Conservation (phyloP, 371 early-diverging fungal species). For the Sanchytrium tribonematis region DNA sequence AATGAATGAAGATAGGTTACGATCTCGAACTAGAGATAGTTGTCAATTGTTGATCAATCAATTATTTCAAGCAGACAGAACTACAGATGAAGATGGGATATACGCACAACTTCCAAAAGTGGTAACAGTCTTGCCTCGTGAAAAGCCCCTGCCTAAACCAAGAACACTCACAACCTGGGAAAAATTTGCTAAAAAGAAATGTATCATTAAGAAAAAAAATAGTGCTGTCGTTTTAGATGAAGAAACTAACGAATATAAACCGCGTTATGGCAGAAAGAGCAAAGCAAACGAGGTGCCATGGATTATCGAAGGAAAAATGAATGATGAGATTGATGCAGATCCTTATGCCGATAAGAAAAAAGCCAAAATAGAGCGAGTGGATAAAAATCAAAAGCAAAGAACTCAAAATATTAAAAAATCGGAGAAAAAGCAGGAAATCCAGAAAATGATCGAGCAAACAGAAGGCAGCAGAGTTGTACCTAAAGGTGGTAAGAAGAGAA, state of each 20-base stretch:
- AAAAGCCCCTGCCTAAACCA: conserved; percentile 5
- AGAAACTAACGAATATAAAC: conserved; percentile 47
- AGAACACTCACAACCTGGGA: conserved; percentile 90
- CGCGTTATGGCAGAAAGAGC: conserved; percentile 68
- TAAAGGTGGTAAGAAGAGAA: background rate
- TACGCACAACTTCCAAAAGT: background rate
- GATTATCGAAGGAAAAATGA: conserved; percentile 62
- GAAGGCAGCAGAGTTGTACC: background rate
- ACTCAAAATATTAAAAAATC: conserved; percentile 26
- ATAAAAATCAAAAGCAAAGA: conserved; percentile 53
- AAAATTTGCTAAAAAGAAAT: conserved; percentile 91
- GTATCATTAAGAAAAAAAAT: conserved; percentile 53
- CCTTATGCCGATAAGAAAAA: conserved; percentile 62
- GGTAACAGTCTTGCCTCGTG: conserved; percentile 1
- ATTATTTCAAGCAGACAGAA: background rate
- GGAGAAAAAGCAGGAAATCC: background rate
- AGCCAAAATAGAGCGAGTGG: conserved; percentile 19
- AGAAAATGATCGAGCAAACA: background rate
- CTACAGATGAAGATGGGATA: background rate
- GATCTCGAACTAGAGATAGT: background rate
- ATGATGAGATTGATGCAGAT: conserved; percentile 17
- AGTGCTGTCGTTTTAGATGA: conserved; percentile 63
- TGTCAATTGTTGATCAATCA: background rate
- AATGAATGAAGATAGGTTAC: background rate
- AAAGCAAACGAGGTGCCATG: conserved; percentile 49